Conservation (phyloP, 306 rosid genomes). For the Luffa aegyptiaca region DNA sequence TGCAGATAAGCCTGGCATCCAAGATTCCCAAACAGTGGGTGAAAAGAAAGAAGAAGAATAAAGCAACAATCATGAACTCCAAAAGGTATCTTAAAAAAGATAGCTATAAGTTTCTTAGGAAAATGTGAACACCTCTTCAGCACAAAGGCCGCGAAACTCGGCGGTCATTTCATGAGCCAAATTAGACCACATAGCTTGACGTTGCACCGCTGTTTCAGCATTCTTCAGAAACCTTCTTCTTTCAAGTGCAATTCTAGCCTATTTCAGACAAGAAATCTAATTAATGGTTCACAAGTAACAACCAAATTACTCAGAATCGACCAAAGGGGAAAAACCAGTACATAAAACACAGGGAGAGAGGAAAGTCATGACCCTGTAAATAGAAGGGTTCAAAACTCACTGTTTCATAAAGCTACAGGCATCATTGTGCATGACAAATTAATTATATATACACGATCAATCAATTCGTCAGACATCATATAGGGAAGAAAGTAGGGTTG, state of each 20-base stretch:
- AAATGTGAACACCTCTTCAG: slow-evolving; percentile 76
- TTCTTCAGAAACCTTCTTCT: slow-evolving; percentile 85
- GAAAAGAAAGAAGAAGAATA: not conserved
- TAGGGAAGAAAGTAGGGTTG: not conserved
- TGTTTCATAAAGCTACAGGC: not conserved
- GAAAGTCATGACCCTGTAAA: not conserved
- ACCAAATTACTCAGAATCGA: not conserved
- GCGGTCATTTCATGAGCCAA: slow-evolving; percentile 99
- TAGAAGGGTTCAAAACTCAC: not conserved
- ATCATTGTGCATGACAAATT: not conserved
- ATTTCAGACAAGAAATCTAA: slow-evolving; percentile 23
- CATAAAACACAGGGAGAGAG: not conserved
- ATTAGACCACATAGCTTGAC: slow-evolving; percentile 96
- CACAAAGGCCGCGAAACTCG: slow-evolving; percentile 94
- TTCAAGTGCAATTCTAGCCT: slow-evolving; percentile 98
- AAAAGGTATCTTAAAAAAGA: not conserved
- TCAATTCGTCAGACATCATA: not conserved
- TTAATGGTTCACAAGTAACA: slow-evolving; percentile 8
- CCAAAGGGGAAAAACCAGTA: not conserved
- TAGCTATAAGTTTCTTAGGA: not conserved
- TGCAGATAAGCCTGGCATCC: slow-evolving; percentile 84
- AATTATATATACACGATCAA: not conserved
- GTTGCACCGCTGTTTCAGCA: slow-evolving; percentile 90
- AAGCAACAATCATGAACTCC: not conserved
- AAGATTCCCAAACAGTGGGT: slow-evolving; percentile 18